phyloP scores from a whole-genome alignment of 2,329 filamentous ascomycete genomes.

The Xylaria sp. region DNA sequence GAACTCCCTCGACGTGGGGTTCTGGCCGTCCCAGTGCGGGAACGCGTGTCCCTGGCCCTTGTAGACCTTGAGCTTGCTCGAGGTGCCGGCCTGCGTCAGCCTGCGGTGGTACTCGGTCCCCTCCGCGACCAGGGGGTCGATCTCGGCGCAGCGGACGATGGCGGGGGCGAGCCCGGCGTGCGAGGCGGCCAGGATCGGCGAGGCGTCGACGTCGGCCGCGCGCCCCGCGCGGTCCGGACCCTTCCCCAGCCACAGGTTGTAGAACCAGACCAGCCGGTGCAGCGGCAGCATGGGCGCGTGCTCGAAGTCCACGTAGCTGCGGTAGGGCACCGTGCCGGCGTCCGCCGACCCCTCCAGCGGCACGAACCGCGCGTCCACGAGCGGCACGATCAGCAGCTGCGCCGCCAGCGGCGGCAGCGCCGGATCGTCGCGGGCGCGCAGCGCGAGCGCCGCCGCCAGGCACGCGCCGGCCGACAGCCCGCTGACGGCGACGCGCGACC shows the following conservation, averaged over 20 bases:
- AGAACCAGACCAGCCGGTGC: slow-evolving; percentile 40
- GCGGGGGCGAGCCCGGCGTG: slow-evolving; percentile 39
- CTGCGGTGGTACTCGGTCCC: slow-evolving; percentile 38
- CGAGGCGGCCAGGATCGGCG: slow-evolving; percentile 39
- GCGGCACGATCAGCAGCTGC: slow-evolving; percentile 41
- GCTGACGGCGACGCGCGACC: slow-evolving; percentile 27
- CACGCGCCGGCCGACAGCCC: slow-evolving; percentile 35
- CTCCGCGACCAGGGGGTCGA: slow-evolving; percentile 41
- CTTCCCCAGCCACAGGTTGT: slow-evolving; percentile 41
- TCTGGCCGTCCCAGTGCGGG: slow-evolving; percentile 39
- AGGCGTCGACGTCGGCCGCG: slow-evolving; percentile 38
- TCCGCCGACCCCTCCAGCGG: slow-evolving; percentile 36
- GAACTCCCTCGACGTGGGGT: slow-evolving; percentile 39
- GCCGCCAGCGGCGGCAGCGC: slow-evolving; percentile 35
- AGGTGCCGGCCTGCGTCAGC: slow-evolving; percentile 35
- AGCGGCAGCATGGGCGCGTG: slow-evolving; percentile 41
- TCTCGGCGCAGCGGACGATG: slow-evolving; percentile 38
- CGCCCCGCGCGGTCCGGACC: slow-evolving; percentile 32
- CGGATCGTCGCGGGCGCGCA: slow-evolving; percentile 32
- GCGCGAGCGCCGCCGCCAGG: slow-evolving; percentile 31
- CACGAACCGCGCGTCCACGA: slow-evolving; percentile 40
- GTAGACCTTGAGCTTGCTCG: slow-evolving; percentile 40
- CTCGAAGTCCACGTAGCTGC: slow-evolving; percentile 38
- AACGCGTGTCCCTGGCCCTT: slow-evolving; percentile 42
- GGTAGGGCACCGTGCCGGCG: slow-evolving; percentile 34